phyloP scores from a whole-genome alignment of 192 early-diverging fungal genomes.

The Linnemannia schmuckeri region DNA sequence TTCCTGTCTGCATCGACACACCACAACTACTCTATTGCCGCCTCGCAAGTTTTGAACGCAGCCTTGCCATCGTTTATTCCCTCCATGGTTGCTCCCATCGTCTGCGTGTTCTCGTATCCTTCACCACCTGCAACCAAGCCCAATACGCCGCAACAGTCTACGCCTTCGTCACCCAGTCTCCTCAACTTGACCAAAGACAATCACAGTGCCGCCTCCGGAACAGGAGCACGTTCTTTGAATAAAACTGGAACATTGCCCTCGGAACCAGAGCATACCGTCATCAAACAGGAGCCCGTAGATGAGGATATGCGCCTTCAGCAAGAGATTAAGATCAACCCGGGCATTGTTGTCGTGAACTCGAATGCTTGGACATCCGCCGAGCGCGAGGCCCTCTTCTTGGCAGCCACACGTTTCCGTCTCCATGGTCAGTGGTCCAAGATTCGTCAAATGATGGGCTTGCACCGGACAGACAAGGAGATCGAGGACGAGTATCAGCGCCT shows the following conservation, averaged over 20 bases:
- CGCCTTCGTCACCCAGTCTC: conserved; percentile 4
- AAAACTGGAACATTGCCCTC: not conserved
- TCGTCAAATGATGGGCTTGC: conserved; percentile 35
- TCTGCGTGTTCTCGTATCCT: conserved; percentile 48
- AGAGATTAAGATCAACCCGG: conserved; percentile 11
- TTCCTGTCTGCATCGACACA: conserved; percentile 44
- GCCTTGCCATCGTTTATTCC: conserved; percentile 49
- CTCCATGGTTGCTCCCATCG: conserved; percentile 53
- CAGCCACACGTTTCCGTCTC: conserved; percentile 27
- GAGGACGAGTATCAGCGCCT: conserved; percentile 34
- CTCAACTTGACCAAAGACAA: not conserved
- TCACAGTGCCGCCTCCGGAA: not conserved
- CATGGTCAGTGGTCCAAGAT: conserved; percentile 47
- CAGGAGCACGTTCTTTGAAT: not conserved
- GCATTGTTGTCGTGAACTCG: not conserved
- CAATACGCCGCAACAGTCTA: conserved; percentile 14
- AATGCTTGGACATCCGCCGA: conserved; percentile 36
- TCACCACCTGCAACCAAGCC: conserved; percentile 29
- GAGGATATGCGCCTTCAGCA: not conserved
- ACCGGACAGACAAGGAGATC: conserved; percentile 42
- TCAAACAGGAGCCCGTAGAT: not conserved
- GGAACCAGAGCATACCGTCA: not conserved
- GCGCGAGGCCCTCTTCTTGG: conserved; percentile 34
- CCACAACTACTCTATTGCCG: conserved; percentile 40
- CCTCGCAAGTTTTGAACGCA: conserved; percentile 37